phyloP scores from a whole-genome alignment of 129 eudicot species.

The Centella asiatica region DNA sequence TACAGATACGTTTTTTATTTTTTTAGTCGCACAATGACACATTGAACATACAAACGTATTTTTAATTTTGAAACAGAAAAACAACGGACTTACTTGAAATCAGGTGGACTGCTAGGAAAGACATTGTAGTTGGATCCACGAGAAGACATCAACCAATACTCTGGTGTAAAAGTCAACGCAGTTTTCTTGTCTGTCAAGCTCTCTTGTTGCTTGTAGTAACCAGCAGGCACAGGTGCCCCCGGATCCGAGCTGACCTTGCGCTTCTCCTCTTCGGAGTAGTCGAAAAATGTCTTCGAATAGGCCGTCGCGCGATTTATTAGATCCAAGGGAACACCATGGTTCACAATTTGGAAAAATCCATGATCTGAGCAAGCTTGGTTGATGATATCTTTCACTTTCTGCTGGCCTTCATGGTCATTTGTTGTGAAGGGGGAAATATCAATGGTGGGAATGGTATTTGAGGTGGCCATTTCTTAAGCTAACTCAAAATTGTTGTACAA shows the following conservation, averaged over 20 bases:
- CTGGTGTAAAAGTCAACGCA: too few relatives aligned
- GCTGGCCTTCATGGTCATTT: conserved; percentile 26
- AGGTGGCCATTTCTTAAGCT: background rate
- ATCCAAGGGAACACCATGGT: conserved; percentile 50
- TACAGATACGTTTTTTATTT: too few relatives aligned
- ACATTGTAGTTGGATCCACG: conserved; percentile 29
- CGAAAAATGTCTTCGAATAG: conserved; percentile 32
- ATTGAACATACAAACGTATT: too few relatives aligned
- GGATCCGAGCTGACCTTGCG: conserved; percentile 22
- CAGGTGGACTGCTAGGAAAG: conserved; percentile 37
- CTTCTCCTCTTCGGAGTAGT: conserved; percentile 30
- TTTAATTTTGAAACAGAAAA: too few relatives aligned
- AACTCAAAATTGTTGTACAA: too few relatives aligned
- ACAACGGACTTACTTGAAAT: background rate
- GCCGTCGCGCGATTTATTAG: conserved; percentile 29
- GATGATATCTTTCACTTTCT: conserved; percentile 24
- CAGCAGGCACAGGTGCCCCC: conserved; percentile 32
- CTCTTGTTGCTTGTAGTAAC: conserved; percentile 42
- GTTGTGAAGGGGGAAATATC: conserved; percentile 41
- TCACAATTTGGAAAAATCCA: conserved; percentile 45
- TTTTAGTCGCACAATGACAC: too few relatives aligned
- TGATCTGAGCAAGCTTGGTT: conserved; percentile 31
- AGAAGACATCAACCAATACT: conserved; percentile 31
- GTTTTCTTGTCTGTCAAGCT: conserved; percentile 36
- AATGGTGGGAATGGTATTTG: conserved; percentile 29